Base-by-base conservation (phyloP, 192 early-diverging fungal genomes). In the Coemansia sp. region DNA sequence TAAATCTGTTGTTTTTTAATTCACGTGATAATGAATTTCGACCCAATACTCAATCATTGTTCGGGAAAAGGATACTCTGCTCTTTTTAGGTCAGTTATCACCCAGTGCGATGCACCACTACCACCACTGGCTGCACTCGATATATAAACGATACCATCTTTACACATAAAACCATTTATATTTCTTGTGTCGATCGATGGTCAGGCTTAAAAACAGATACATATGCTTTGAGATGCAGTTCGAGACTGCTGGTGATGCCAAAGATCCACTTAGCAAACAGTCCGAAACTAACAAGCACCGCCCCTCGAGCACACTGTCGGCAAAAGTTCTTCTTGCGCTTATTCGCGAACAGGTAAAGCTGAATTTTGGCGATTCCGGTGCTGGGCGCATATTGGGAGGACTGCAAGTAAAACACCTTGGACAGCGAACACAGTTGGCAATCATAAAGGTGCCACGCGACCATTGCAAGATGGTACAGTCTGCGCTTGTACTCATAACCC, bases 191-290 rank as follows among this genome's bases (percentile, higher is more conserved):
- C 18, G 5, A 13, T 15, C 48, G 23, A 80, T 80, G 77, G 77
- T 80, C 40, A 70, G 77, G 61, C 66, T 80, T 33, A 80, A 80
- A 58, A 71, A 80, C 39, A 66, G 77, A 52, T 80, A 80, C 39
- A 67, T 80, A 30, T 80, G 77, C 53, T 71, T 80, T 71, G 77
- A 80, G 56, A 10, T 80, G 16, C 58, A 61, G 51, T 45, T 52
- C 5, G 45, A 51, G 34, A 21, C 55, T n/a, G 37, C 33, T 37
- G 42, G 51, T 30, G 37, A 35, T 18, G 12, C 25, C 23, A 48
- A 20, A 4, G 18, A 39, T 5, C 21, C 45, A 42, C 4, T 56
- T 21, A 51, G 30, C 23, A 40, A 49, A 49, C 23, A n/a, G n/a
- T n/a, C n/a, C 20, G 48, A 2, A n/a, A 49, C 7, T n/a, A 25